Conservation (phyloP, 2,329 filamentous ascomycete genomes). For the Trichoderma gracile region DNA sequence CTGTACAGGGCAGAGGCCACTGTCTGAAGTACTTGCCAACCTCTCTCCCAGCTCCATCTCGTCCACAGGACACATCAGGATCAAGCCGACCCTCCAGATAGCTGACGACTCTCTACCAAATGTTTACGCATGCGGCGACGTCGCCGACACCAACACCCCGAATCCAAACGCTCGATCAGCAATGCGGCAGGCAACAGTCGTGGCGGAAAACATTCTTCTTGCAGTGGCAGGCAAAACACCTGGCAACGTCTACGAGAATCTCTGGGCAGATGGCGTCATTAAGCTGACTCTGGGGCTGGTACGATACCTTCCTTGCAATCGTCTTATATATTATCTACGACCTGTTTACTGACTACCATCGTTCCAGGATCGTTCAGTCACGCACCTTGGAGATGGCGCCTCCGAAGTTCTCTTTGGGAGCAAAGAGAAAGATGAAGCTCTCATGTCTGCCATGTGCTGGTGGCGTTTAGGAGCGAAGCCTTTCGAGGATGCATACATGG, state of each 20-base stretch:
- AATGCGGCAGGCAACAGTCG: conserved; percentile 53
- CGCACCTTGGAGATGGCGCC: conserved; percentile 46
- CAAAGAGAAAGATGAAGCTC: conserved; percentile 46
- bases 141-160: conserved; percentile 52
- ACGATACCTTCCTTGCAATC: conserved; percentile 27
- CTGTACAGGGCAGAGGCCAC: conserved; percentile 60
- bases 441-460: conserved; percentile 49
- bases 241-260: conserved; percentile 43
- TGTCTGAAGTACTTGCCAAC: conserved; percentile 49
- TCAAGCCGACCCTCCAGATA: conserved; percentile 60
- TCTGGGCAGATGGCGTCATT: conserved; percentile 52
- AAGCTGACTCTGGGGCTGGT: conserved; percentile 57
- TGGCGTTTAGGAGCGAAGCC: conserved; percentile 46
- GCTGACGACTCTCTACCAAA: conserved; percentile 48
- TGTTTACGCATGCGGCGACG: conserved; percentile 65
- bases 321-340: too few species aligned
- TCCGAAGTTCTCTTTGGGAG: conserved; percentile 45
- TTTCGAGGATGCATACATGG: conserved; percentile 42
- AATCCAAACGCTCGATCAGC: conserved; percentile 58
- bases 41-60: conserved; percentile 49
- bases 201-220: conserved; percentile 55
- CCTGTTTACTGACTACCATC: neutral
- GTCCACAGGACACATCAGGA: conserved; percentile 51
- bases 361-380: conserved; percentile 47
- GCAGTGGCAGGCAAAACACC: conserved; percentile 45